A percentile compares a stretch with the other conserved stretches of the same genome.
Conservation (phyloP, 2,329 filamentous ascomycete genomes). For the Trichoderma sp. region DNA sequence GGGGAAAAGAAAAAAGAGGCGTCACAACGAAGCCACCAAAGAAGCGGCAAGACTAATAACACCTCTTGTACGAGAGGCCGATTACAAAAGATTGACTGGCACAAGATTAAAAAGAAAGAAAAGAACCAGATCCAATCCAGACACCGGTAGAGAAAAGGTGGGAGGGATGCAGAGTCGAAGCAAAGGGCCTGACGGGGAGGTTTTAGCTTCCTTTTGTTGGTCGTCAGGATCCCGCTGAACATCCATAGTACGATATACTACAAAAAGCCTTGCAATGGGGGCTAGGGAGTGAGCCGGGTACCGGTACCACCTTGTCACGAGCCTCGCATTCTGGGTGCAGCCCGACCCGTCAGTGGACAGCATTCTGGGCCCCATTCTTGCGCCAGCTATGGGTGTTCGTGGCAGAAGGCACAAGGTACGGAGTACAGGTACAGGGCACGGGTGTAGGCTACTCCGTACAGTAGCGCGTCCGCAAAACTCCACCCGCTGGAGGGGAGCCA, state of each 20-base stretch:
- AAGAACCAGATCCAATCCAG: neutral
- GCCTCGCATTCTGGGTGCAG: conserved; percentile 11
- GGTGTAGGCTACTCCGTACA: neutral
- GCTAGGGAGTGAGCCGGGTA: neutral
- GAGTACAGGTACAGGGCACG: neutral
- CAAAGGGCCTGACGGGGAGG: neutral
- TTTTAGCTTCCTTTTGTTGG: conserved; percentile 16
- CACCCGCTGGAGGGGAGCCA: neutral
- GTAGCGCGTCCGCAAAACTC: conserved; percentile 13
- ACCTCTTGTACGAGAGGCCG: neutral
- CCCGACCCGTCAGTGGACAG: conserved; percentile 9
- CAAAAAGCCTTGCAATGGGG: neutral
- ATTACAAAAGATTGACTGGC: conserved; percentile 9
- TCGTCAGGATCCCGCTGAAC: neutral
- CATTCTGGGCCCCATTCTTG: neutral
- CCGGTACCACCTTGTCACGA: neutral
- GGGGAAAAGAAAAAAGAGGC: neutral
- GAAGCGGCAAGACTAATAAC: neutral
- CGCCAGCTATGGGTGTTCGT: neutral
- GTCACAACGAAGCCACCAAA: neutral
- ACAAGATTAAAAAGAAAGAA: neutral
- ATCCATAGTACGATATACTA: neutral
- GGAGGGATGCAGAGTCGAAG: neutral
- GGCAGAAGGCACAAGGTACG: neutral
- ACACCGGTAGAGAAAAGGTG: neutral